phyloP scores from a whole-genome alignment of 148 eudicot genomes.

The Pharnaceum exiguum region DNA sequence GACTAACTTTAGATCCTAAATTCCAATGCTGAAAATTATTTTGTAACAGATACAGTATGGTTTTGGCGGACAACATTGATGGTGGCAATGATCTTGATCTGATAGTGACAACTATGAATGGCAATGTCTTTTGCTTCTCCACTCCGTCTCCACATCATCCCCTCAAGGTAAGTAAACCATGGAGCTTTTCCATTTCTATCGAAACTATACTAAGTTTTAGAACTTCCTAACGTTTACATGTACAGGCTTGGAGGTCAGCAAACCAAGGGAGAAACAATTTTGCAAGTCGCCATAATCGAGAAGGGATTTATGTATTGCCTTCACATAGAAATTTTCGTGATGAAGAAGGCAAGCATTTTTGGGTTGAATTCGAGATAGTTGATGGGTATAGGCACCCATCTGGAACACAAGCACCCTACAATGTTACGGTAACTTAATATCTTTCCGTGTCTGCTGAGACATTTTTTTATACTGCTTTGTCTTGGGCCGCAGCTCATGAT shows the following conservation, averaged over 20 bases:
- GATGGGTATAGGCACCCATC: conserved; percentile 80
- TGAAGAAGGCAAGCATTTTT: conserved; percentile 92
- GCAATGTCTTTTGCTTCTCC: conserved; percentile 98
- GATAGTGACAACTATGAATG: conserved; percentile 97
- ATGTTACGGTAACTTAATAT: conserved; percentile 69
- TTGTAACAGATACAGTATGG: conserved; percentile 94
- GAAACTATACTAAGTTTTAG: not conserved
- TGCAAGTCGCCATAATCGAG: conserved; percentile 67
- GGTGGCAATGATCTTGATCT: conserved; percentile 99
- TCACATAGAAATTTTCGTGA: conserved; percentile 87
- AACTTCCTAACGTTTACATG: not conserved
- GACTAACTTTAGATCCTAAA: not conserved
- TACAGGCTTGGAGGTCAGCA: conserved; percentile 79
- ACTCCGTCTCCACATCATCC: conserved; percentile 93
- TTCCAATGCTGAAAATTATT: conserved; percentile 1
- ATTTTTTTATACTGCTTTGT: not conserved
- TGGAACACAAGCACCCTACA: conserved; percentile 88
- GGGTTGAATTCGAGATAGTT: conserved; percentile 89
- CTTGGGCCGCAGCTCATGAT: not conserved
- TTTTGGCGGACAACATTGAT: conserved; percentile 94
- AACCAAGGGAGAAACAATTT: conserved; percentile 84
- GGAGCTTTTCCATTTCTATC: not conserved
- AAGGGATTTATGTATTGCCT: conserved; percentile 75
- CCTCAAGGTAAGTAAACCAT: conserved; percentile 52
- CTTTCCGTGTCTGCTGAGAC: not conserved